A percentile compares a stretch with the other conserved stretches of the same genome.
Conservation (phyloP, 352 stramenopile genomes). For the Pelagophyceae sp. region DNA sequence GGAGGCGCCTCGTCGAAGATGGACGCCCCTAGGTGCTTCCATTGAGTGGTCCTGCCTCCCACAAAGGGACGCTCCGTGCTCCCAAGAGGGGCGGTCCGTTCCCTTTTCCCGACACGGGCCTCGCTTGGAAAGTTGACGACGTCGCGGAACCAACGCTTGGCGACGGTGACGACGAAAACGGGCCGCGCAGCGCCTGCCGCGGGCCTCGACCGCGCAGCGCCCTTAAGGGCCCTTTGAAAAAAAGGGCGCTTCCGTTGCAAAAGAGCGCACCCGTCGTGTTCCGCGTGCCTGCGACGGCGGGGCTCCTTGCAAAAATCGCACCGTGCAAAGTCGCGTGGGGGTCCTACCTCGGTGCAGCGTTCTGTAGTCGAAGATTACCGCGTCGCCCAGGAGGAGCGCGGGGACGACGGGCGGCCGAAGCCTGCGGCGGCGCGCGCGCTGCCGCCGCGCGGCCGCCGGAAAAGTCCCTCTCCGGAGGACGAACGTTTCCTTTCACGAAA, state of each 20-base stretch:
- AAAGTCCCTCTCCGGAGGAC: no score
- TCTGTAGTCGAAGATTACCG: not conserved
- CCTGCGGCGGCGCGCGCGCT: no score
- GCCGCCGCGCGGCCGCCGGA: no score
- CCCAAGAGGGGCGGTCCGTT: not conserved
- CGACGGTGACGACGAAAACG: not conserved
- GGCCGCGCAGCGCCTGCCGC: no score
- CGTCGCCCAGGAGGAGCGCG: not conserved
- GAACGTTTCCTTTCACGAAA: no score
- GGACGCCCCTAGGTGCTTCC: not conserved
- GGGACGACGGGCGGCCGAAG: not conserved
- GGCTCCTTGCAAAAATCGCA: not conserved
- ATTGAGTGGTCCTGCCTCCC: no score
- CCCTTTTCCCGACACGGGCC: not conserved
- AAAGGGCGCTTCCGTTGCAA: no score
- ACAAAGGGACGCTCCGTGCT: not conserved
- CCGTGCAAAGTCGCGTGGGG: no score
- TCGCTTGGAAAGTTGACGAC: not conserved
- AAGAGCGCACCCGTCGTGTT: not conserved
- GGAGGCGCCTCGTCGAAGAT: not conserved
- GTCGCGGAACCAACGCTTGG: not conserved
- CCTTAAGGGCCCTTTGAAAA: no score
- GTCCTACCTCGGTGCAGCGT: not conserved
- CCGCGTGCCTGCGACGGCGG: not conserved
- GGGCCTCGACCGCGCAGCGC: no score